phyloP scores from a whole-genome alignment of 2,329 filamentous ascomycete genomes.

The Cladosporium velox region DNA sequence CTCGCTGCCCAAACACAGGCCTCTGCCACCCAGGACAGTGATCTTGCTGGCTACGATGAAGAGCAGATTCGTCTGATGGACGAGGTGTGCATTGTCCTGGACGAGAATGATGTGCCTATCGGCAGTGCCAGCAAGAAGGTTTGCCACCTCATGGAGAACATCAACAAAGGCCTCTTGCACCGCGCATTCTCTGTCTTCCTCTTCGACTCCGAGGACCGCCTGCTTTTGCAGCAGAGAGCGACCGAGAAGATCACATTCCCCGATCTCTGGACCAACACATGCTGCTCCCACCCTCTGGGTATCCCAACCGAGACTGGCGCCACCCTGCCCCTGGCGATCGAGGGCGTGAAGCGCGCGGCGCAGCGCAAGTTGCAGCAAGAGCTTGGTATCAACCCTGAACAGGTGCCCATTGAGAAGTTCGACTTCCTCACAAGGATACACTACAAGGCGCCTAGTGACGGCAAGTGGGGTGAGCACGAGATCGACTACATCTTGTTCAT shows the following conservation, averaged over 20 bases:
- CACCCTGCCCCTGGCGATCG: slow-evolving; percentile 74
- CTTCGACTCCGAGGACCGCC: slow-evolving; percentile 88
- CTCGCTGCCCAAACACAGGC: slow-evolving; percentile 55
- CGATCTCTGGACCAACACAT: slow-evolving; percentile 99
- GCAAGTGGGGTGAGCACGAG: slow-evolving; percentile 98
- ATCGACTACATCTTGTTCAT: slow-evolving; percentile 99
- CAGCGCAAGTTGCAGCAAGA: slow-evolving; percentile 94
- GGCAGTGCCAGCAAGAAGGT: slow-evolving; percentile 97
- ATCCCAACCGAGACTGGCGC: slow-evolving; percentile 89
- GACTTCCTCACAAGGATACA: slow-evolving; percentile 95
- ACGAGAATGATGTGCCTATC: slow-evolving; percentile 88
- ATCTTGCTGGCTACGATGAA: slow-evolving; percentile 88
- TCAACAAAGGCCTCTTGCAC: slow-evolving; percentile 91
- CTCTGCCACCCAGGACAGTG: slow-evolving; percentile 62
- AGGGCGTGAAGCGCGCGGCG: slow-evolving; percentile 87
- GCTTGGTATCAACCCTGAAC: slow-evolving; percentile 82
- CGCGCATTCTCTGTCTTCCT: slow-evolving; percentile 98
- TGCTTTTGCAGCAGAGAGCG: slow-evolving; percentile 93
- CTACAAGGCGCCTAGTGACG: slow-evolving; percentile 95
- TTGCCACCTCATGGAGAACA: slow-evolving; percentile 99
- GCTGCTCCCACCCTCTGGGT: slow-evolving; percentile 94
- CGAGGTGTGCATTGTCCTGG: slow-evolving; percentile 95
- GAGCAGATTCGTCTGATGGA: slow-evolving; percentile 99
- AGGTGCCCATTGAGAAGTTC: slow-evolving; percentile 90
- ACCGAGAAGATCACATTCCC: slow-evolving; percentile 98